These are phyloP conservation scores for Penicillium subrubescens DNA, from an alignment of 495 filamentous ascomycete species.

Conservation along the genomic window DNA sequence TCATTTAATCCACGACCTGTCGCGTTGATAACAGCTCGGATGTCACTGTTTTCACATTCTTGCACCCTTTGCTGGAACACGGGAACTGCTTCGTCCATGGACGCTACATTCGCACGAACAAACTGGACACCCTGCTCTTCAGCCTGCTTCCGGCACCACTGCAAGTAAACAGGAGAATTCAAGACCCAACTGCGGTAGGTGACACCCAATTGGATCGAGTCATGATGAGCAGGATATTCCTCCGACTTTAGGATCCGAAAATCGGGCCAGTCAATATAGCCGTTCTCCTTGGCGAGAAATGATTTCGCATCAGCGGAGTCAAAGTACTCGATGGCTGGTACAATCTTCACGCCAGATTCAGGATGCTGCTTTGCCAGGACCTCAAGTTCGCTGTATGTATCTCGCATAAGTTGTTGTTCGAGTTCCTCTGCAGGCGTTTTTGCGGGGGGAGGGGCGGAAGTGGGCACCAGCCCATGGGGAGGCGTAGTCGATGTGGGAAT, in stretches of 20 bases:
- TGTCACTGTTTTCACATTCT: not conserved
- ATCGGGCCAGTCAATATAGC: conserved; percentile 19
- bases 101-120: conserved; percentile 8
- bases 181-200: conserved; percentile 21
- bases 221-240: conserved; percentile 10
- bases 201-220: conserved; percentile 10
- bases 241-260: conserved; percentile 9
- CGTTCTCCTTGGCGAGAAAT: conserved; percentile 12
- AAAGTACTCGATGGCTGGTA: conserved; percentile 20
- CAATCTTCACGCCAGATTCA: conserved; percentile 12
- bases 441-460: conserved; percentile 46
- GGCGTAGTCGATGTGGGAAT: conserved; percentile 34
- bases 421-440: not conserved
- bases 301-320: conserved; percentile 12
- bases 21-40: conserved; percentile 49
- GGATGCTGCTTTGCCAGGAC: conserved; percentile 6
- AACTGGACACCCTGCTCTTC: conserved; percentile 10
- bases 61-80: not conserved
- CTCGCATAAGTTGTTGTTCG: conserved; percentile 14
- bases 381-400: conserved; percentile 18
- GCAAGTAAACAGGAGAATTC: conserved; percentile 22
- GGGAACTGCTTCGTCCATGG: conserved; percentile 9
- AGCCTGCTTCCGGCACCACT: conserved; percentile 13
- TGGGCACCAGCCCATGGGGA: conserved; percentile 58
- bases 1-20: conserved; percentile 45